Conservation (phyloP, 2,329 filamentous ascomycete genomes). For the Penicillium sp. region DNA sequence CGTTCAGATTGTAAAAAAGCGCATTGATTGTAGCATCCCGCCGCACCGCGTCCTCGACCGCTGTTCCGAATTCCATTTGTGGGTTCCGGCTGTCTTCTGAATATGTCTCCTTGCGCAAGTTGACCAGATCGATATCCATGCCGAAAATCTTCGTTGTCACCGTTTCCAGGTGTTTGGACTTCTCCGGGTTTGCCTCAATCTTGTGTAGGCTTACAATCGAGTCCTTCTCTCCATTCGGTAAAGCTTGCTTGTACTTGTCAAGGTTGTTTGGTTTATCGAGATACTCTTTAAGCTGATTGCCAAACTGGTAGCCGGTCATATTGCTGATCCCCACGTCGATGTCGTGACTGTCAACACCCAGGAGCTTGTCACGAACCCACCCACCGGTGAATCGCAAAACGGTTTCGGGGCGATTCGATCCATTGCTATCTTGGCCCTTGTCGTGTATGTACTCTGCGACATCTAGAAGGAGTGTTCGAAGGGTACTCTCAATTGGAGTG, state of each 20-base stretch:
- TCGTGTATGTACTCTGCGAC: slow-evolving; percentile 66
- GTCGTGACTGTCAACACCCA: slow-evolving; percentile 47
- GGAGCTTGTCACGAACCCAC: slow-evolving; percentile 52
- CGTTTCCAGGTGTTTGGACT: slow-evolving; percentile 94
- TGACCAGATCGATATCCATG: slow-evolving; percentile 90
- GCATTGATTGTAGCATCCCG: slow-evolving; percentile 94
- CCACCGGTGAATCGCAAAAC: slow-evolving; percentile 50
- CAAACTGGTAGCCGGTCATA: slow-evolving; percentile 52
- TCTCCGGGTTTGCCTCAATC: slow-evolving; percentile 88
- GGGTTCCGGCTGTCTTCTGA: slow-evolving; percentile 85
- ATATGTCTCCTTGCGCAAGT: slow-evolving; percentile 88
- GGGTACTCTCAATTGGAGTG: slow-evolving; percentile 66
- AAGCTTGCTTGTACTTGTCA: slow-evolving; percentile 47
- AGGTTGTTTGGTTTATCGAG: slow-evolving; percentile 40
- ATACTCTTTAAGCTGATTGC: slow-evolving; percentile 44
- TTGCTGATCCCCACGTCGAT: slow-evolving; percentile 51
- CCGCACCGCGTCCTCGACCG: slow-evolving; percentile 82
- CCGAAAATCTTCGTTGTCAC: slow-evolving; percentile 82
- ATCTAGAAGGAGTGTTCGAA: slow-evolving; percentile 76
- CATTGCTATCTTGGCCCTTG: slow-evolving; percentile 27
- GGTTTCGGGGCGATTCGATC: slow-evolving; percentile 24
- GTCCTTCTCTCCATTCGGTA: slow-evolving; percentile 50
- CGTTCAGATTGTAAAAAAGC: slow-evolving; percentile 91
- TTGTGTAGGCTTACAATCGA: slow-evolving; percentile 78
- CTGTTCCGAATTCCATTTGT: slow-evolving; percentile 88